Base-by-base conservation (phyloP, 176 grass and related monocot species). In the Carex cristatella region DNA sequence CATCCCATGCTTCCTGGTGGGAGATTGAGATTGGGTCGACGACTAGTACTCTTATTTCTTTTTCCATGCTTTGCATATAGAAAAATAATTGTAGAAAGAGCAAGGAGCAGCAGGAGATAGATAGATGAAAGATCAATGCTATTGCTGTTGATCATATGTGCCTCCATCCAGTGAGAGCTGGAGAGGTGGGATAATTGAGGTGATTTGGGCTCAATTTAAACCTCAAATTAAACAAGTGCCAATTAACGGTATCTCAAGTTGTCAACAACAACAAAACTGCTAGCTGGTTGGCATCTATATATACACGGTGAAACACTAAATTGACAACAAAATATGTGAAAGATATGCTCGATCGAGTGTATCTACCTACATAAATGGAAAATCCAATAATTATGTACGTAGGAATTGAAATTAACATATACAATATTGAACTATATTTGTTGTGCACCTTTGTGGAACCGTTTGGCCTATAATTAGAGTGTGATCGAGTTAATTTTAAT, bases 1-100 rank as follows among this genome's bases (percentile, higher is more conserved):
- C 85, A 90, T 19, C 88, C 88, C 16, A 33, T 61, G 42, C 33
- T 58, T 12, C 80, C 88, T 13, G 85, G 85, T 18, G 88, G 88
- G 15, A 87, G 85, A 86, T 84, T 40, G 3, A 35, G 2, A 35
- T 35, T 86, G 15, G 15, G 28, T 31, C 19, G 49, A 57, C 23
- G 23, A 23, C 23, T 23, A 23, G 23, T 23, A 23, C 23, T 23
- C 23, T 2, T 73, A 51, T 53, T 87, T 58, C n/a, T 72, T 48
- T 78, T 87, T 38, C 42, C 58, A 76, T 83, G 84, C 58, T 49
- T 85, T 65, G 57, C 57, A 58, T 80, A 37, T 15, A 84, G 4
- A 84, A 57, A 7, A 61, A 81, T n/a, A 44, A 81, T 40, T 2
- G 27, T 31, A 62, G 59, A 11, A 61, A 81, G 10, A 40, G 40